Conservation (phyloP, 2,329 filamentous ascomycete species). For the Phaeosphaeriaceae sp. region DNA sequence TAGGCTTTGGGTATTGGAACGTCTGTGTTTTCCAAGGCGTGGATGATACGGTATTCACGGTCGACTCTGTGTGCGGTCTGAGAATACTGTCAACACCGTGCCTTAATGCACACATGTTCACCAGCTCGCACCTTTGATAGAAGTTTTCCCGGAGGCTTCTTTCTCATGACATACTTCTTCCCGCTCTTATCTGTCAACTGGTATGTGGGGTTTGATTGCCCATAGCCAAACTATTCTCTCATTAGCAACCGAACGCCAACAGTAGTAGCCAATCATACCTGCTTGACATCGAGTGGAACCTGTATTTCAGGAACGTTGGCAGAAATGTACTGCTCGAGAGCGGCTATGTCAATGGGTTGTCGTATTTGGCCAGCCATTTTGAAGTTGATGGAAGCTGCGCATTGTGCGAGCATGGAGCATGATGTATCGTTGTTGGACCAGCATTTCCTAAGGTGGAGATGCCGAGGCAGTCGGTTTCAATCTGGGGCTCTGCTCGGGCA, state of each 20-base stretch:
- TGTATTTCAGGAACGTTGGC: slow-evolving; percentile 82
- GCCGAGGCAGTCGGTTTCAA: slow-evolving; percentile 13
- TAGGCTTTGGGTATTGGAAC: slow-evolving; percentile 86
- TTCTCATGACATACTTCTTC: slow-evolving; percentile 84
- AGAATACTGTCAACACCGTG: background rate
- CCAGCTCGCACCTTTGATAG: slow-evolving; percentile 62
- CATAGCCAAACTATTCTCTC: slow-evolving; percentile 81
- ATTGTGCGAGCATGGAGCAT: slow-evolving; percentile 16
- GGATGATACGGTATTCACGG: slow-evolving; percentile 89
- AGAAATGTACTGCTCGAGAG: slow-evolving; percentile 79
- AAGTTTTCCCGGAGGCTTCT: slow-evolving; percentile 95
- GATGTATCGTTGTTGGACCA: slow-evolving; percentile 21
- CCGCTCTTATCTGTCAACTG: slow-evolving; percentile 77
- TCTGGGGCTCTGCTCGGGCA: background rate
- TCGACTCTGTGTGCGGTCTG: slow-evolving; percentile 94
- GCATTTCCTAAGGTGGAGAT: slow-evolving; percentile 13
- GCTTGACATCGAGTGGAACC: slow-evolving; percentile 84
- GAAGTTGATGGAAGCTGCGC: slow-evolving; percentile 17
- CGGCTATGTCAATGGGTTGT: slow-evolving; percentile 84
- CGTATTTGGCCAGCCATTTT: slow-evolving; percentile 84
- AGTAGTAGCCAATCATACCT: slow-evolving; percentile 60
- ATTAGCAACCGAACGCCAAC: slow-evolving; percentile 7
- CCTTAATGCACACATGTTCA: background rate
- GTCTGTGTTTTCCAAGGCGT: slow-evolving; percentile 77
- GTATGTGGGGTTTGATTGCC: slow-evolving; percentile 97